These are phyloP conservation scores for Geranium rotundifolium DNA, from an alignment of 345 rosid genomes.

Conservation along the genomic window DNA sequence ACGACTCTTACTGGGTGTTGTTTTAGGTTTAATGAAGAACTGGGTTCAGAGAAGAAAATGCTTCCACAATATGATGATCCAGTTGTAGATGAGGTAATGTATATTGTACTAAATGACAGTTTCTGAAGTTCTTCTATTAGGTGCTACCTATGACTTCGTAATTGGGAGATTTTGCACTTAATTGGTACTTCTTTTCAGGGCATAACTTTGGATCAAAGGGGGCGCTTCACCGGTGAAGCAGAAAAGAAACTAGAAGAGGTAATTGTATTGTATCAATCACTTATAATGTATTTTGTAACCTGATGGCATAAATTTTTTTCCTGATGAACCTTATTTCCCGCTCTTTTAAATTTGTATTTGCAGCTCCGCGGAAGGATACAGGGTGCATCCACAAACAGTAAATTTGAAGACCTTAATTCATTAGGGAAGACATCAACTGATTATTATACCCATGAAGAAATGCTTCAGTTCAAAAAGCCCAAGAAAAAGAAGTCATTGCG, in stretches of 20 bases:
- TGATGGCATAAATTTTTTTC: background rate
- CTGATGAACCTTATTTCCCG: background rate
- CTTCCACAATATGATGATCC: slow-evolving; percentile 95
- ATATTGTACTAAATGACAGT: background rate
- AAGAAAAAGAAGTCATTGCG: slow-evolving; percentile 81
- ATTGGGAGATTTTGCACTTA: slow-evolving; percentile 4
- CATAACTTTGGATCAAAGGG: slow-evolving; percentile 66
- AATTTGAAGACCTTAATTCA: slow-evolving; percentile 55
- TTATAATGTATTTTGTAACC: background rate
- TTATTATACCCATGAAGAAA: slow-evolving; percentile 79
- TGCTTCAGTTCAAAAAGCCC: slow-evolving; percentile 78
- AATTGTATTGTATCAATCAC: slow-evolving; percentile 9
- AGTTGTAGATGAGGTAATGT: slow-evolving; percentile 53
- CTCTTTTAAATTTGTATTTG: slow-evolving; percentile 3
- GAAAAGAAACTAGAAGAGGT: slow-evolving; percentile 95
- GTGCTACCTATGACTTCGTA: background rate
- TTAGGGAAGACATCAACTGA: slow-evolving; percentile 63
- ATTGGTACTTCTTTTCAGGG: slow-evolving; percentile 38
- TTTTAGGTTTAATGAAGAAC: slow-evolving; percentile 78
- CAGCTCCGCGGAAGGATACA: slow-evolving; percentile 82
- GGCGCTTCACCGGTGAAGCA: slow-evolving; percentile 78
- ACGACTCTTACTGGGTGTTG: background rate
- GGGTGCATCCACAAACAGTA: slow-evolving; percentile 39
- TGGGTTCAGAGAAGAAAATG: slow-evolving; percentile 59
- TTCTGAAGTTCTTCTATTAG: slow-evolving; percentile 5